These are phyloP conservation scores for Yueomyces sp. DNA, from an alignment of 1,139 yeast genomes.

Conservation along the genomic window DNA sequence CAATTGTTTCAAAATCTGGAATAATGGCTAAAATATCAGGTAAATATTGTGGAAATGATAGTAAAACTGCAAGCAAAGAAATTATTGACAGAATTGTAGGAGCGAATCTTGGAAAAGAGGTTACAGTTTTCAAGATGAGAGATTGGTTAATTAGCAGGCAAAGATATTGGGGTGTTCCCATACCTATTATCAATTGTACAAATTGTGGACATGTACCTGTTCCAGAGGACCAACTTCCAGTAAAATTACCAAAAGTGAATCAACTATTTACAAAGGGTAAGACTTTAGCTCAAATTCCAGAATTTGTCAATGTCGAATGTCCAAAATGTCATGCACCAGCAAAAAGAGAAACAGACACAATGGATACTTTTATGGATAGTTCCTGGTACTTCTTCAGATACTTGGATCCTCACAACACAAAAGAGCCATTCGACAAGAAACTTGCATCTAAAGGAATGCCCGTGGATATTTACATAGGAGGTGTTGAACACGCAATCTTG, in stretches of 20 bases:
- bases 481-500: constrained; percentile 91
- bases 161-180: constrained; percentile 97
- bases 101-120: constrained; percentile 31
- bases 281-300: constrained; percentile 55
- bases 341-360: constrained; percentile 86
- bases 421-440: constrained; percentile 37
- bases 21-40: constrained; percentile 39
- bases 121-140: constrained; percentile 52
- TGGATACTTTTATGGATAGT: constrained; percentile 97
- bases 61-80: constrained; percentile 38
- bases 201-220: constrained; percentile 84
- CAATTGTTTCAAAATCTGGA: constrained; percentile 44
- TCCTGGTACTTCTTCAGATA: constrained; percentile 92
- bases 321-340: constrained; percentile 74
- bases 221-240: constrained; percentile 78
- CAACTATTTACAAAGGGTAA: constrained; percentile 45
- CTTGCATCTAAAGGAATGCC: constrained; percentile 55
- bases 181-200: constrained; percentile 81
- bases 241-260: constrained; percentile 53
- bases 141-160: constrained; percentile 95
- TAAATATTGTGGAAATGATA: constrained; percentile 36
- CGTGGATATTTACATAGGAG: constrained; percentile 85
- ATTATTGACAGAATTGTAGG: constrained; percentile 34
- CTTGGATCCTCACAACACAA: constrained; percentile 54
- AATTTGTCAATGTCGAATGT: constrained; percentile 64